Conservation (phyloP, 345 rosid species). For the Lepidium aucheri region DNA sequence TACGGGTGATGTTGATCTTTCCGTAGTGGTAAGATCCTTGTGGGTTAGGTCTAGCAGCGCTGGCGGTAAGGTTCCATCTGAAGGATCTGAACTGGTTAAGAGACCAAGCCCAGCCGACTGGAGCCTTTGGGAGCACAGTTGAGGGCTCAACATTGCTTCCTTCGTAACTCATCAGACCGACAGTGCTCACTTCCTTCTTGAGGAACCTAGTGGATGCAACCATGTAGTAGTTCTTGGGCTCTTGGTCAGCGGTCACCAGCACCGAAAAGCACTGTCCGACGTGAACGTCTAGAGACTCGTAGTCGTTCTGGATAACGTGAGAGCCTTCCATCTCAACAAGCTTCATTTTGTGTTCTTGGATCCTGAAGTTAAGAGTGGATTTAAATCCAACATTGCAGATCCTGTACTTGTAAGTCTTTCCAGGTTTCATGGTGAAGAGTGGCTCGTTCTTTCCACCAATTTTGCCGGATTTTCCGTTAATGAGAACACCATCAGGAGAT, state of each 20-base stretch:
- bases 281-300: slow-evolving; percentile 64
- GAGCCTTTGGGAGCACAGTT: slow-evolving; percentile 36
- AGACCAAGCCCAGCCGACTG: slow-evolving; percentile 74
- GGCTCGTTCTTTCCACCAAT: slow-evolving; percentile 28
- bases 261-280: slow-evolving; percentile 57
- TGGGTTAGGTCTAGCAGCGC: slow-evolving; percentile 79
- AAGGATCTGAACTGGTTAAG: slow-evolving; percentile 65
- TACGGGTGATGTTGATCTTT: slow-evolving; percentile 55
- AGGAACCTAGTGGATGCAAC: slow-evolving; percentile 58
- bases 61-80: slow-evolving; percentile 72
- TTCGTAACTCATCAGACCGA: slow-evolving; percentile 42
- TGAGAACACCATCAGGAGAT: slow-evolving; percentile 48
- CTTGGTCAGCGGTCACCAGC: slow-evolving; percentile 55
- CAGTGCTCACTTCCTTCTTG: slow-evolving; percentile 27
- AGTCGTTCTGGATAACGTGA: slow-evolving; percentile 50
- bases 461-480: slow-evolving; percentile 49
- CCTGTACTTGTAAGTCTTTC: slow-evolving; percentile 56
- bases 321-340: slow-evolving; percentile 78
- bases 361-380: slow-evolving; percentile 53
- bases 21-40: slow-evolving; percentile 83
- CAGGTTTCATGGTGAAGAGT: slow-evolving; percentile 57
- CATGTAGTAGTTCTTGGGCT: slow-evolving; percentile 47
- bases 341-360: slow-evolving; percentile 67
- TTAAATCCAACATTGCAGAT: slow-evolving; percentile 57
- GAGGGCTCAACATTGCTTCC: slow-evolving; percentile 35